Evolutionary conservation across 2,329 filamentous ascomycete genomes (phyloP).

Genomic region (Monilinia vaccinii-corymbosi): DNA sequence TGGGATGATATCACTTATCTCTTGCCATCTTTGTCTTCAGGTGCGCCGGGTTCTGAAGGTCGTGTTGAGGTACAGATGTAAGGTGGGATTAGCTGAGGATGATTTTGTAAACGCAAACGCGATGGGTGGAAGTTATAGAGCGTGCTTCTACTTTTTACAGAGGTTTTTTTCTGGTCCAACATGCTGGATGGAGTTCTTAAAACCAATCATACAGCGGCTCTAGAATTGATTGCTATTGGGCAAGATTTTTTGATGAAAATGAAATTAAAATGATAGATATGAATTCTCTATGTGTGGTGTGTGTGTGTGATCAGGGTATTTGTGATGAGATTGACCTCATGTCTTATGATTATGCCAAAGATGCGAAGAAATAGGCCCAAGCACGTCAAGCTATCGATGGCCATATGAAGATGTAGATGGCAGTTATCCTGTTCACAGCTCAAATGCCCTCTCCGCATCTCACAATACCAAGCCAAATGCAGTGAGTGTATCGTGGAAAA

Average conservation of each 20-base stretch:
- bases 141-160: conserved; percentile 4
- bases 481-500: background rate
- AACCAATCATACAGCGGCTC: conserved; percentile 1
- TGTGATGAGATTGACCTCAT: background rate
- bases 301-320: background rate
- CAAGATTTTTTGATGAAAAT: conserved; percentile 7
- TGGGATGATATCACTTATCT: conserved; percentile 98
- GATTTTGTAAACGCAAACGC: background rate
- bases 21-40: conserved; percentile 68
- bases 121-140: conserved; percentile 1
- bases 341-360: background rate
- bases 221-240: conserved; percentile 3
- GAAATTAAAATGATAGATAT: background rate
- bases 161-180: conserved; percentile 3
- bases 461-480: background rate
- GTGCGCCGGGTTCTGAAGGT: conserved; percentile 66
- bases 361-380: no score
- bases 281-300: background rate
- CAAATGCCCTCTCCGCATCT: background rate
- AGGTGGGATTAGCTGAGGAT: background rate
- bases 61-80: conserved; percentile 79
- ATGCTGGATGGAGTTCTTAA: conserved; percentile 6
- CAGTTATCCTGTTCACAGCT: background rate
- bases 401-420: background rate
- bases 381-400: background rate